Base-by-base conservation (phyloP, 495 filamentous ascomycete species). In the Aspergillus panamensis region DNA sequence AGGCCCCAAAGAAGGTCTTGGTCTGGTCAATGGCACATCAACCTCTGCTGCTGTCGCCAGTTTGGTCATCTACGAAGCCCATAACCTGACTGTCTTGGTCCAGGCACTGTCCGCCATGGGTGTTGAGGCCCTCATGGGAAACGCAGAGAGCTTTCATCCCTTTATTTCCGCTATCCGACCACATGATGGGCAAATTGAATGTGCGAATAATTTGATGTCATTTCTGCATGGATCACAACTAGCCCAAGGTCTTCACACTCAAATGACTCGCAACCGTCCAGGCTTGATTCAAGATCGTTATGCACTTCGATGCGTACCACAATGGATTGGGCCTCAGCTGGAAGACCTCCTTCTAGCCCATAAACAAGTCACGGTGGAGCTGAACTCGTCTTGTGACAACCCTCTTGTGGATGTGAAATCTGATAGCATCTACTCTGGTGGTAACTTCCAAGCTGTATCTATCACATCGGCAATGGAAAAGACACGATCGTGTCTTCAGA, bases 381-480 rank as follows among this genome's bases (percentile, higher is more conserved):
- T 84, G 53, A 88, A 87, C 60, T 85, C 84, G 6, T 78, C 82
- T 3, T 80, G 79, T 9, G 86, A 88, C 62, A 88, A 88, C 65
- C 86, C 85, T 5, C 68, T 89, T 13, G 65, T 87, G 42, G 76
- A 87, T 56, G 61, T 68, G 1, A 42, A 53, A 9, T 52, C 48
- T 3, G 48, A 59, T 0, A 49, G 55, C 2, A 73, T 85, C 13
- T 77, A 80, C 59, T 77, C 77, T 44, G 84, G 84, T 16, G 80
- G 77, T 43, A 88, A 88, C 65, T 88, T 88, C 66, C 85, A 88
- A 59, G 85, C 85, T 0, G 66, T 67, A 0, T 69, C 78, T 6
- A 60, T 88, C n/a, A 86, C 85, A 0, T 82, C 83, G 6, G 82
- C 85, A 9, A 86, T 84, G 78, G 85, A 87, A 59, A 87, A 87